Evolutionary conservation across 2,329 filamentous ascomycete species (phyloP), one percentile per base, ranked within the genome.

Genomic region (Penicillium sp.): DNA sequence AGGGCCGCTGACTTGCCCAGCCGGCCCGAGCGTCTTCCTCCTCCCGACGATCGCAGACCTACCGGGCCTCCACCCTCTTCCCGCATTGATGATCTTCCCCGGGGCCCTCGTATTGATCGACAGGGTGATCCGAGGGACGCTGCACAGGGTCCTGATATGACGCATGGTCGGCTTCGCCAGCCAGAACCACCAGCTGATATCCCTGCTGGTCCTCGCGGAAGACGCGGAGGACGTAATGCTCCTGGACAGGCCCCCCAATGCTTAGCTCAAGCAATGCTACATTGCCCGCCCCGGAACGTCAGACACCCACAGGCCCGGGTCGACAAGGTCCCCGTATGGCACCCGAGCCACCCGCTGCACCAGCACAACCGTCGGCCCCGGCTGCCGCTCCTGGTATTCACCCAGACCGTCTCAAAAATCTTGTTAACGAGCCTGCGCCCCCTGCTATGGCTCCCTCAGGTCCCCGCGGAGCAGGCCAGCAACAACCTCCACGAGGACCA

Each of bases 201-300:
- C 41, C 80, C 81, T 19, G 79, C 77, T 33, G 81, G 80, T 1
- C 81, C 80, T 43, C 72, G 77, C 49, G 70, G 71, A 29, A 72
- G 68, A 51, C 52, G 41, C 22, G 33, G 47, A 29, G 46, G 51
- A 16, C 56, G 58, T 9, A 70, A 66, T 46, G 56, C 62, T n/a
- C 53, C 63, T 46, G 64, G 63, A 10, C 64, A 72, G 16, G 59
- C 58, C 56, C 56, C 25, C 37, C 59, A 42, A 50, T 53, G 13
- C 45, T 47, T 18, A 53, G 54, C 27, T 45, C 56, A 31, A 53
- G 51, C 39, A 60, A 56, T 50, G 58, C 58, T 18, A 54, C 63
- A 27, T 45, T 57, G 19, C 59, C 59, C 25, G 49, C 57, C 10
- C 42, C 64, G 13, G 73, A 75, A 25, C 69, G 73, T 34, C 72